Evolutionary conservation across 2,329 filamentous ascomycete genomes (phyloP).

Genomic region (Penicillium carneum): DNA sequence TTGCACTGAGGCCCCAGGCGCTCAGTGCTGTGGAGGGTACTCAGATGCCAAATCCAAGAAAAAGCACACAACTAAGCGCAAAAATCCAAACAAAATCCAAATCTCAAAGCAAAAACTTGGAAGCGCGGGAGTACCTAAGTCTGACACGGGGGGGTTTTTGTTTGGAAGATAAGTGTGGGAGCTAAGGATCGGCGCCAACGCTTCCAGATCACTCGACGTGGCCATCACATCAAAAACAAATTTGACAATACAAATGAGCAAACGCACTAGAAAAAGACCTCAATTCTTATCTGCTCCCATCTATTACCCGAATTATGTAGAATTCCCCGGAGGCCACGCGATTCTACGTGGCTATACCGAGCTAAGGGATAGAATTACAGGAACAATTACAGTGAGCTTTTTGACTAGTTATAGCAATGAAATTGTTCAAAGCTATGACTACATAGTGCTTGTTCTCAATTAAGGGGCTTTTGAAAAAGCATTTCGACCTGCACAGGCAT

Average conservation of each 20-base stretch:
- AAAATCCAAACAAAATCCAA: constrained; percentile 8
- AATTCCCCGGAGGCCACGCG: constrained; percentile 28
- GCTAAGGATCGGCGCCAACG: constrained; percentile 36
- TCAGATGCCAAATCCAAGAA: constrained; percentile 15
- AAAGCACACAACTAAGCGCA: constrained; percentile 4
- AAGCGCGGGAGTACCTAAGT: constrained; percentile 21
- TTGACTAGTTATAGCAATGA: background rate
- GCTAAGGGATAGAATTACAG: constrained; percentile 6
- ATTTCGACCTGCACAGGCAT: background rate
- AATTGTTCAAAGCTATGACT: background rate
- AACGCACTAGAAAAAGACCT: background rate
- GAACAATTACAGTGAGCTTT: background rate
- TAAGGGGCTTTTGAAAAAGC: background rate
- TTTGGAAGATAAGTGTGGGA: constrained; percentile 36
- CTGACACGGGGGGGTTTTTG: constrained; percentile 31
- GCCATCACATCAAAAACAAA: constrained; percentile 27
- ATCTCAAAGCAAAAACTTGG: constrained; percentile 17
- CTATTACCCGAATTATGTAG: constrained; percentile 19
- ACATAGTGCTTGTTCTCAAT: background rate
- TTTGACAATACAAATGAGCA: background rate
- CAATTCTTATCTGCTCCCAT: background rate
- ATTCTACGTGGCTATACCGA: constrained; percentile 17
- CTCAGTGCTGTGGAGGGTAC: constrained; percentile 39
- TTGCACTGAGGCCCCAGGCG: constrained; percentile 44
- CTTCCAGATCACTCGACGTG: constrained; percentile 36